Percentiles rank a stretch among this genome's conserved stretches.
Conservation (phyloP, 352 stramenopile genomes). For the Aphanomyces euteiches region DNA sequence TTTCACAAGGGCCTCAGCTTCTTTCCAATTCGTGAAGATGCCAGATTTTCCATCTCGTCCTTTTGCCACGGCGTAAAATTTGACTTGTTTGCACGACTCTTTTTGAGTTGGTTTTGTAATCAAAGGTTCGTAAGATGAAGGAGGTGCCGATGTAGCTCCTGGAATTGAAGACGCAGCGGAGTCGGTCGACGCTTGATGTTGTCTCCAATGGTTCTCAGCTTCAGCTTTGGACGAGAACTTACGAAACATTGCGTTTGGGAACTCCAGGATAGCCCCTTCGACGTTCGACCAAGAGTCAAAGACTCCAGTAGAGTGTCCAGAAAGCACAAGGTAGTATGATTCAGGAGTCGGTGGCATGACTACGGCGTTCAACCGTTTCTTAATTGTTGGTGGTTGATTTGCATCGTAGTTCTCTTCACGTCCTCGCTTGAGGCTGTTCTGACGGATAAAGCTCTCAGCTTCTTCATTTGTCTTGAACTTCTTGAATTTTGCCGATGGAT, state of each 20-base stretch:
- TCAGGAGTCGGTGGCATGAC: too few relatives aligned
- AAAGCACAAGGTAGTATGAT: slow-evolving; percentile 50
- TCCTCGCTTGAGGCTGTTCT: background rate
- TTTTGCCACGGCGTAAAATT: slow-evolving; percentile 54
- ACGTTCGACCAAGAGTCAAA: slow-evolving; percentile 49
- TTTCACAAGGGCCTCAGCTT: slow-evolving; percentile 53
- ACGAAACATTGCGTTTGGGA: slow-evolving; percentile 48
- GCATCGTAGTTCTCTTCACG: background rate
- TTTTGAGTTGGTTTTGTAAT: slow-evolving; percentile 6
- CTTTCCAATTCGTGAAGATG: slow-evolving; percentile 53
- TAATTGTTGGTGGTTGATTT: slow-evolving; percentile 1
- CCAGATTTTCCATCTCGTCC: slow-evolving; percentile 40
- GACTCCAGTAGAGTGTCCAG: slow-evolving; percentile 47
- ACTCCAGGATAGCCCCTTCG: slow-evolving; percentile 55
- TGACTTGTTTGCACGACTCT: slow-evolving; percentile 13
- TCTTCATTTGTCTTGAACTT: slow-evolving; percentile 55
- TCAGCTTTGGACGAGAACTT: slow-evolving; percentile 55
- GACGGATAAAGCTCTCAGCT: slow-evolving; percentile 48
- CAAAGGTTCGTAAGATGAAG: background rate
- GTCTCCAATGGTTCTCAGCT: slow-evolving; percentile 39
- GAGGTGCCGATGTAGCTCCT: background rate
- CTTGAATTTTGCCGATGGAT: slow-evolving; percentile 50
- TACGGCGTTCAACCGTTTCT: background rate
- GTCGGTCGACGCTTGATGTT: background rate
- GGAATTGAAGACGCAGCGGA: background rate